Evolutionary conservation across 495 filamentous ascomycete genomes (phyloP), one percentile per base, ranked within the genome.

Genomic region (Tuber melanosporum): DNA sequence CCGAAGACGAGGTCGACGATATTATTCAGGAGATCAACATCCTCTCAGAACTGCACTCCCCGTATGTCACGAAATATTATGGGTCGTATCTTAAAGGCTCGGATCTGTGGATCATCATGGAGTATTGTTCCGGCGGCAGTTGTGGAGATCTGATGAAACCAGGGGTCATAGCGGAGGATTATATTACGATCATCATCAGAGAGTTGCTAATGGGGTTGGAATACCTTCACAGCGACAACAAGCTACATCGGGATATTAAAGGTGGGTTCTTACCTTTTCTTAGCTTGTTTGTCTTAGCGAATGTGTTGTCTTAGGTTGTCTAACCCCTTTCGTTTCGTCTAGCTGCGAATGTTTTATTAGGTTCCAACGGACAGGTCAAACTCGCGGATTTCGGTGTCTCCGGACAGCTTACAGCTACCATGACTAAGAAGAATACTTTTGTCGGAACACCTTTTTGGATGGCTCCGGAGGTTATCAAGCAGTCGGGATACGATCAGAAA

Each of bases 391-490:
- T 99, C 83, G 95, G 95, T 71, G 95, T 99, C 45, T 95, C 95
- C 14, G 95, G 95, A 20, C 95, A 99, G 83, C 88, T 99, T 75
- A 94, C 93, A 76, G 96, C 97, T 85, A 97, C 97, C 84, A 98
- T 98, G 86, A 97, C 95, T 12, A 94, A 97, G 86, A 92, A 95
- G 41, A 97, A 97, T 81, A 99, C 95, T 0, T 98, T 99, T 82
- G 95, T 99, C n/a, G 95, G 95, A 12, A 99, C 95, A 6, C 95
- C 95, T 0, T 99, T 97, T 86, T 99, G 95, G 95, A 99, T 99
- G 95, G 95, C 95, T 7, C 95, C 95, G 12, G 95, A 99, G 84
- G 95, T 99, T 26, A 99, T 99, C 80, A 92, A 98, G 85, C 95
- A 98, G 86, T 90, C 92, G 73, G 95, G 95, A 43, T 98, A 99